Conservation (phyloP, 495 filamentous ascomycete species). For the Hypoxylon fuscum region DNA sequence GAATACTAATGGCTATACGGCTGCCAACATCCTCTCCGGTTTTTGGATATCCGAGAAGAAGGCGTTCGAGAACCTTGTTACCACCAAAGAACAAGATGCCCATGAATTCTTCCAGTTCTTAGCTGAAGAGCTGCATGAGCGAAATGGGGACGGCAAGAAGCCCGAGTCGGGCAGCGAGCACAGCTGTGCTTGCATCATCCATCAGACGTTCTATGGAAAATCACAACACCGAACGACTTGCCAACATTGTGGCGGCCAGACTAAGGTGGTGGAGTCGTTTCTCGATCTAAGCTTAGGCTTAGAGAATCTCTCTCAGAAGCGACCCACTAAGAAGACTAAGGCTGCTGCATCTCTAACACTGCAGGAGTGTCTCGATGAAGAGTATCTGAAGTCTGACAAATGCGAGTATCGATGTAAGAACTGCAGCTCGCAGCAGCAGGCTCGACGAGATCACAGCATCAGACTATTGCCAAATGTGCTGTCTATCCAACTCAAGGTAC, state of each 20-base stretch:
- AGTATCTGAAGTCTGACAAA: slow-evolving; percentile 79
- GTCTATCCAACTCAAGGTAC: slow-evolving; percentile 91
- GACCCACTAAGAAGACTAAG: slow-evolving; percentile 54
- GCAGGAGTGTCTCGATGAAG: slow-evolving; percentile 77
- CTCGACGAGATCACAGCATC: slow-evolving; percentile 81
- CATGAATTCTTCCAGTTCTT: slow-evolving; percentile 96
- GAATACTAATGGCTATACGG: slow-evolving; percentile 82
- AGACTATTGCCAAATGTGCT: slow-evolving; percentile 83
- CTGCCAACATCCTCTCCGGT: slow-evolving; percentile 78
- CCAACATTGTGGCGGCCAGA: slow-evolving; percentile 79
- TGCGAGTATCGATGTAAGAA: slow-evolving; percentile 83
- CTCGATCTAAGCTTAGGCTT: slow-evolving; percentile 87
- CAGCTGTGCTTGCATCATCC: slow-evolving; percentile 84
- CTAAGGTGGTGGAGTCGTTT: slow-evolving; percentile 81
- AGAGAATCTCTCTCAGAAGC: slow-evolving; percentile 65
- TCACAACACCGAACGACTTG: slow-evolving; percentile 87
- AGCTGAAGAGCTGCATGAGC: slow-evolving; percentile 82
- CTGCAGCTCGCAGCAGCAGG: slow-evolving; percentile 75
- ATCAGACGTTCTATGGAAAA: slow-evolving; percentile 88
- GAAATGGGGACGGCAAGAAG: slow-evolving; percentile 66
- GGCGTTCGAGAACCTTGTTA: slow-evolving; percentile 74
- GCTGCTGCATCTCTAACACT: slow-evolving; percentile 64
- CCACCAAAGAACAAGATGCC: slow-evolving; percentile 93
- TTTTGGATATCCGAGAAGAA: slow-evolving; percentile 78
- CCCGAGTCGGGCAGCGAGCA: slow-evolving; percentile 66